A percentile compares a stretch with the other conserved stretches of the same genome.
These are phyloP conservation scores for Debaryomyces coudertii DNA, from an alignment of 1,139 yeast species.

Conservation along the genomic window DNA sequence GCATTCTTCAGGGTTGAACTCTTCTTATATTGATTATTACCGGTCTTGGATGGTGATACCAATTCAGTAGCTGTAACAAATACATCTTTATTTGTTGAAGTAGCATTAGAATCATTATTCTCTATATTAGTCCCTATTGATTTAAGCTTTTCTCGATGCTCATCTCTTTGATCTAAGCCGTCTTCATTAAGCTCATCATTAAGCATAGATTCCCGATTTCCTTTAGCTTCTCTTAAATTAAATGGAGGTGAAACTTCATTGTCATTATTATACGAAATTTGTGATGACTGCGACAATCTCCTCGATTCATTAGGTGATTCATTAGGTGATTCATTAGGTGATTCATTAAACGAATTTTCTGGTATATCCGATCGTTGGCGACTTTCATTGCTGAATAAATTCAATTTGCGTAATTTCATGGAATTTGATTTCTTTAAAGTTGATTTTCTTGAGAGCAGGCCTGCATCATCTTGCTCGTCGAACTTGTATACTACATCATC, in stretches of 20 bases:
- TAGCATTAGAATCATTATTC: constrained; percentile 16
- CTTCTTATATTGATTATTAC: neutral
- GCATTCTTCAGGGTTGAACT: neutral
- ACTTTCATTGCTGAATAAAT: constrained; percentile 32
- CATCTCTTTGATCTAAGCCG: constrained; percentile 15
- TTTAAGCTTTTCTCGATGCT: constrained; percentile 21
- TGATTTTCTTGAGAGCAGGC: constrained; percentile 38
- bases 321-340: constrained; percentile 1
- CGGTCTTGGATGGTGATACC: constrained; percentile 12
- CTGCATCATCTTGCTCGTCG: constrained; percentile 30
- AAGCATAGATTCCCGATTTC: constrained; percentile 23
- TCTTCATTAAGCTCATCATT: constrained; percentile 17
- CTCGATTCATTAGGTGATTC: neutral
- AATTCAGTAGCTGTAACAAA: constrained; percentile 47
- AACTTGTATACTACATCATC: constrained; percentile 38
- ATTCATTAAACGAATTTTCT: constrained; percentile 2
- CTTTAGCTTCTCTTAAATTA: constrained; percentile 16
- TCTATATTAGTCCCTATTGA: constrained; percentile 25
- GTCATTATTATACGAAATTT: constrained; percentile 1
- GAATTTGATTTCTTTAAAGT: constrained; percentile 46
- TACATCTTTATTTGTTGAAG: constrained; percentile 34
- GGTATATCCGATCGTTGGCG: constrained; percentile 6
- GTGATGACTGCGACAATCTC: neutral
- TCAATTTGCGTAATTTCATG: constrained; percentile 46
- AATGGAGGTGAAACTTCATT: constrained; percentile 22